Percentiles rank a stretch among this genome's conserved stretches.
Conservation (phyloP, 2,329 filamentous ascomycete species). For the Pleoardoris graminearum region DNA sequence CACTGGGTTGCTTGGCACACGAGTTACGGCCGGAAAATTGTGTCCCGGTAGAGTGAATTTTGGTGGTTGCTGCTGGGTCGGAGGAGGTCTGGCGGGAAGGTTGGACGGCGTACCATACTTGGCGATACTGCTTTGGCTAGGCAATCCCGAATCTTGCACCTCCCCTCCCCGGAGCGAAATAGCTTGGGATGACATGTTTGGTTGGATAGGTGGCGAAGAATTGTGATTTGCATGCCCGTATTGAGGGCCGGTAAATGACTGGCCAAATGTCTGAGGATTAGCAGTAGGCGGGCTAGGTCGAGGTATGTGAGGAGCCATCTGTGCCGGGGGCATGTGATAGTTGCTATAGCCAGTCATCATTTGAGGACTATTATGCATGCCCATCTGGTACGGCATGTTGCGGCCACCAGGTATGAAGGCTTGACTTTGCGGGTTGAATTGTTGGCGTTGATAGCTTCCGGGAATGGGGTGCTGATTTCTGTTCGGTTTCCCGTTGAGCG, state of each 20-base stretch:
- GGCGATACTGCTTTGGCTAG: conserved; percentile 55
- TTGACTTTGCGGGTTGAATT: conserved; percentile 93
- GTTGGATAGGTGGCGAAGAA: conserved; percentile 23
- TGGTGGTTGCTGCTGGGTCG: conserved; percentile 37
- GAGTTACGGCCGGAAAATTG: conserved; percentile 21
- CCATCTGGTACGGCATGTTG: conserved; percentile 39
- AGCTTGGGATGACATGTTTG: conserved; percentile 18
- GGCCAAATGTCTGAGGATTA: conserved; percentile 35
- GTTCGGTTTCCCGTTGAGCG: conserved; percentile 62
- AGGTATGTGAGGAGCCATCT: conserved; percentile 31
- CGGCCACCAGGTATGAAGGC: conserved; percentile 76
- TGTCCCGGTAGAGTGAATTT: conserved; percentile 31
- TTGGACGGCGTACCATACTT: conserved; percentile 60
- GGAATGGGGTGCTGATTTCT: conserved; percentile 81
- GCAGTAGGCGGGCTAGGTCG: conserved; percentile 33
- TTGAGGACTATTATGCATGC: conserved; percentile 36
- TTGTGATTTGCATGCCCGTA: conserved; percentile 17
- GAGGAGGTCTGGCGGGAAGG: conserved; percentile 59
- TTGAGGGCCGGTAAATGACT: conserved; percentile 31
- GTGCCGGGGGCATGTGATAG: conserved; percentile 29
- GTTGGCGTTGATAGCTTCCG: conserved; percentile 79
- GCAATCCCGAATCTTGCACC: conserved; percentile 22
- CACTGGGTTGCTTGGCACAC: conserved; percentile 23
- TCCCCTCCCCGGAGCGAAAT: conserved; percentile 8
- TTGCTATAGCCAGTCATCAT: conserved; percentile 36